Conservation (phyloP, 331 rosid species). For the Prunus yedoensis region DNA sequence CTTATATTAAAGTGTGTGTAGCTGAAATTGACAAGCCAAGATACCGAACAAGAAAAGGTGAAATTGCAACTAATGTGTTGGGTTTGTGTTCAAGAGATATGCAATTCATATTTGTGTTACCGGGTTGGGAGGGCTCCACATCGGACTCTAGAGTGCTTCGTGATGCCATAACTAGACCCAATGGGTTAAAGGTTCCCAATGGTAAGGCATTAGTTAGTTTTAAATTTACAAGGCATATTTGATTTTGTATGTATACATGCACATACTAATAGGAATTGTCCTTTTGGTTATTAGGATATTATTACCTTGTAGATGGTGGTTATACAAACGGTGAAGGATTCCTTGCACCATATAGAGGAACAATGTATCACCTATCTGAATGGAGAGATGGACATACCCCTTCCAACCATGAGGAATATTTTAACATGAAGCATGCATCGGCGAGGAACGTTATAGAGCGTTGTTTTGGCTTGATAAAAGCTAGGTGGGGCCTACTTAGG, state of each 20-base stretch:
- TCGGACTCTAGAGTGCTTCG: not conserved
- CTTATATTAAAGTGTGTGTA: slow-evolving; percentile 2
- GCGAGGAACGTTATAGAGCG: not conserved
- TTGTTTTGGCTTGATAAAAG: not conserved
- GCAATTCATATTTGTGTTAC: not conserved
- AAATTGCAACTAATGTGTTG: slow-evolving; percentile 7
- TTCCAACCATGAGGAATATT: not conserved
- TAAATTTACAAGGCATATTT: not conserved
- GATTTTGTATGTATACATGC: not conserved
- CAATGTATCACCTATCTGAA: not conserved
- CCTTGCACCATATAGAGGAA: not conserved
- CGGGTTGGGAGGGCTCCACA: not conserved
- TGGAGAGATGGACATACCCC: not conserved
- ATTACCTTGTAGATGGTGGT: slow-evolving; percentile 12
- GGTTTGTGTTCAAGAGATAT: not conserved
- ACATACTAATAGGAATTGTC: not conserved
- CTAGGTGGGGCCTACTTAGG: not conserved
- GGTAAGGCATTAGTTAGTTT: not conserved
- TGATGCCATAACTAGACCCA: slow-evolving; percentile 5
- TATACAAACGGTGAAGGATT: not conserved
- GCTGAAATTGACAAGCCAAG: not conserved
- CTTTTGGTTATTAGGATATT: not conserved
- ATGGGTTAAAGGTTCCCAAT: not conserved
- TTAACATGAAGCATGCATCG: not conserved
- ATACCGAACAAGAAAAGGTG: not conserved